A percentile compares a stretch with the other conserved stretches of the same genome.
Evolutionary conservation across 768 basidiomycete species (phyloP).

Genomic region (Macrolepiota fuliginosa): DNA sequence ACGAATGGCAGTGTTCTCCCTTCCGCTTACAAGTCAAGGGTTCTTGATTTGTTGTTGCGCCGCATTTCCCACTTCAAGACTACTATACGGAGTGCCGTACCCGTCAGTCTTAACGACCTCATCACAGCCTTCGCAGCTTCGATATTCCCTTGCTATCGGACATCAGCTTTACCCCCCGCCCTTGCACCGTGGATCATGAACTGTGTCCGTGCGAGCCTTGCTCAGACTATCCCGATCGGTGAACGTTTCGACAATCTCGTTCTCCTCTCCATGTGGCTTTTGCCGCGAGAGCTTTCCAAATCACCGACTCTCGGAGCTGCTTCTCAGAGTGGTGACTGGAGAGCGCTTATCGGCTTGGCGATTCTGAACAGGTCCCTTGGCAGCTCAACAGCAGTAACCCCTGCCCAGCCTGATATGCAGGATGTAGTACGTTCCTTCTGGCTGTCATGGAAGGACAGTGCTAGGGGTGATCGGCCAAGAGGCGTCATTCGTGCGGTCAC

Average conservation of each 20-base stretch:
- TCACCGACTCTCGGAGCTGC: not conserved
- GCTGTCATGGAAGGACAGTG: constrained; percentile 34
- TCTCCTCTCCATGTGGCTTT: constrained; percentile 4
- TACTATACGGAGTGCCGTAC: too few species aligned
- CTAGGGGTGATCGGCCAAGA: constrained; percentile 11
- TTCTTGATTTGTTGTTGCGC: constrained; percentile 33
- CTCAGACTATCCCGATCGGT: not conserved
- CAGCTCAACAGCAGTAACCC: constrained; percentile 1
- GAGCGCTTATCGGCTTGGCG: constrained; percentile 38
- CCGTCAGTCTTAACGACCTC: not conserved
- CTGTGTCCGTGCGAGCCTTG: not conserved
- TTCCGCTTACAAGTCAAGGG: constrained; percentile 23
- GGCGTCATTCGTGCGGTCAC: constrained; percentile 35
- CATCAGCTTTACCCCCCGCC: not conserved
- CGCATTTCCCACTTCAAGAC: constrained; percentile 24
- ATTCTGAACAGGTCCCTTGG: constrained; percentile 30
- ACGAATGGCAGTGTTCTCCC: constrained; percentile 23
- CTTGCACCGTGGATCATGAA: not conserved
- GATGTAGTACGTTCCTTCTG: constrained; percentile 34
- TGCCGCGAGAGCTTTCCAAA: not conserved
- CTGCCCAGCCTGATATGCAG: constrained; percentile 16
- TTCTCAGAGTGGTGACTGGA: constrained; percentile 31
- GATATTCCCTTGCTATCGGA: not conserved
- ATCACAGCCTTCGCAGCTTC: constrained; percentile 2
- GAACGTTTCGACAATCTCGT: constrained; percentile 8